Conservation (phyloP, 108 stramenopile species). For the Pseudonitzschia multiseries region DNA sequence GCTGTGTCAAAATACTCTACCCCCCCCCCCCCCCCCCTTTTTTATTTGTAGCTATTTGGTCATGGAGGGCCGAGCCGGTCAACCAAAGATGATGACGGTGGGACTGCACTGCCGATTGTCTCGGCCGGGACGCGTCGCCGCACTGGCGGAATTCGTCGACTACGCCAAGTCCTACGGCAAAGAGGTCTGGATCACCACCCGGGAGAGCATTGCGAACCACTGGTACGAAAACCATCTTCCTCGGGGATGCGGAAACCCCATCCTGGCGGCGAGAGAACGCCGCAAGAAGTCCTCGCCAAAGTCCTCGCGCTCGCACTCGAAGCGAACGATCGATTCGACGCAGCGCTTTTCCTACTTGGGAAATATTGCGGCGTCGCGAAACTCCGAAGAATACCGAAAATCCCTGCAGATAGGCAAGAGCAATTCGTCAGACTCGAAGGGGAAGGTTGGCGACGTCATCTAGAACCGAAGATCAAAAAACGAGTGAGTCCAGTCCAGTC, state of each 20-base stretch:
- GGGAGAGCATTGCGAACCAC: conserved; percentile 89
- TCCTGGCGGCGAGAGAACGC: conserved; percentile 7
- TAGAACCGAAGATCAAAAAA: not conserved
- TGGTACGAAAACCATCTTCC: conserved; percentile 86
- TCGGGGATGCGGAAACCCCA: conserved; percentile 39
- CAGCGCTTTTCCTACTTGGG: not conserved
- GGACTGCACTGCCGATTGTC: conserved; percentile 92
- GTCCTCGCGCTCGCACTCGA: not conserved
- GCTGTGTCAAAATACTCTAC: not conserved
- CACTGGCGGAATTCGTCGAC: conserved; percentile 87
- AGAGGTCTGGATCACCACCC: conserved; percentile 93
- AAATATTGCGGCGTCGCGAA: not conserved
- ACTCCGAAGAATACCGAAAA: conserved; percentile 3
- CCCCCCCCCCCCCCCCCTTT: not conserved
- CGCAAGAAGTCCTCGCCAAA: not conserved
- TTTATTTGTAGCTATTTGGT: conserved; percentile 51
- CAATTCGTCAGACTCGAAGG: not conserved
- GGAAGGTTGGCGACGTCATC: not conserved
- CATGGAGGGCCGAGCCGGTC: conserved; percentile 81
- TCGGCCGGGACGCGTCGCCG: conserved; percentile 85
- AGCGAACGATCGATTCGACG: not conserved
- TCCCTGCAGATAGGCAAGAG: not conserved
- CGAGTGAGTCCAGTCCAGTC: no score
- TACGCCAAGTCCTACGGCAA: conserved; percentile 80
- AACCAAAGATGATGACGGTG: conserved; percentile 92